phyloP scores from a whole-genome alignment of 306 rosid genomes.

The Medicago ruthenica region DNA sequence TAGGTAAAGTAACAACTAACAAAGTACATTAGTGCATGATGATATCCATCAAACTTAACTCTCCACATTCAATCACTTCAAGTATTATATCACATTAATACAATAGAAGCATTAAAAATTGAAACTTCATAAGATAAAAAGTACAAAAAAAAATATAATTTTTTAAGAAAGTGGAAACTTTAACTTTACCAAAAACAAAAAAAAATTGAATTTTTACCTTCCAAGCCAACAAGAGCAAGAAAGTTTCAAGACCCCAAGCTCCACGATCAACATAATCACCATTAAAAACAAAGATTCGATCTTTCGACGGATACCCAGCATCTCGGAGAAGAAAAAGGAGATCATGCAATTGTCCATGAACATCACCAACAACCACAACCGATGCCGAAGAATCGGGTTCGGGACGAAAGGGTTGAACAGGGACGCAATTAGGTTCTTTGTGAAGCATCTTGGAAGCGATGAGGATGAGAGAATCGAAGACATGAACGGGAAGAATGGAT shows the following conservation, averaged over 20 bases:
- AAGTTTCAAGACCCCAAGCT: conserved; percentile 93
- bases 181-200: neutral
- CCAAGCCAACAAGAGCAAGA: conserved; percentile 76
- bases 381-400: conserved; percentile 21
- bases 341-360: conserved; percentile 86
- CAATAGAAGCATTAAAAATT: neutral
- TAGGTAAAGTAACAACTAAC: neutral
- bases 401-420: conserved; percentile 53
- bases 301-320: conserved; percentile 70
- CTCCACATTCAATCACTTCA: conserved; percentile 2
- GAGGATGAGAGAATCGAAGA: conserved; percentile 71
- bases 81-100: neutral
- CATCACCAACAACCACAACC: conserved; percentile 72
- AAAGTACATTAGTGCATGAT: neutral
- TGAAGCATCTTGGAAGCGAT: conserved; percentile 80
- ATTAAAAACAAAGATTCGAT: conserved; percentile 72
- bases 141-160: neutral
- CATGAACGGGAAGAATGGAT: conserved; percentile 64
- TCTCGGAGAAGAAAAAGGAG: conserved; percentile 65
- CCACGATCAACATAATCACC: conserved; percentile 95
- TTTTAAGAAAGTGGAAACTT: neutral
- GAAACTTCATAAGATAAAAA: neutral
- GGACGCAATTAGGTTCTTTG: conserved; percentile 79
- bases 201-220: conserved; percentile 48
- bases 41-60: conserved; percentile 25